Evolutionary conservation across 345 rosid genomes (phyloP), one percentile per base, ranked within the genome.

Genomic region (Hibiscus syriacus): DNA sequence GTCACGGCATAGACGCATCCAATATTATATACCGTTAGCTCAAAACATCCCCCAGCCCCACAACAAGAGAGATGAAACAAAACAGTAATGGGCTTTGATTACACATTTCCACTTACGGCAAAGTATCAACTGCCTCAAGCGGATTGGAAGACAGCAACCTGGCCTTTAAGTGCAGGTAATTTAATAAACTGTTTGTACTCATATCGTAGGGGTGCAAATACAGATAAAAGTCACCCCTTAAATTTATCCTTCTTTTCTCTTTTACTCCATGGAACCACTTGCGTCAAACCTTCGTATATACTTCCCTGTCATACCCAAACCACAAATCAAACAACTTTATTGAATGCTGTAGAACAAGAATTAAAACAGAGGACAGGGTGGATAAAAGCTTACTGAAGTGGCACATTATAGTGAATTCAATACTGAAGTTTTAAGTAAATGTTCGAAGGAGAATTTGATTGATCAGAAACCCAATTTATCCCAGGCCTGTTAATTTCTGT

Each of bases 261-360:
- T 77, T 73, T 79, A 46, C 76, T 85, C 92, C 92, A 81, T 38
- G 86, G 83, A 71, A 83, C 77, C 70, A 77, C 89, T 59, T 80
- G 89, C 82, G 83, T 92, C 77, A 89, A 46, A 14, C 96, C 85
- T 55, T 80, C 87, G 32, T 74, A 89, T 49, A 92, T 36, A 45
- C 74, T 72, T 30, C 70, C 83, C 98, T 92, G 83, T 82, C 74
- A 53, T 39, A 29, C 14, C 50, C 67, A 9, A 52, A 53, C 13
- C 39, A 29, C 48, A 45, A 25, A 68, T n/a, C 39, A 67, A 36
- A 22, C 30, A 13, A 23, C 23, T 58, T 9, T 13, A 46, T 2
- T 1, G 30, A 13, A 29, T 17, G 19, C 5, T 12, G 49, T 14
- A 5, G 45, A 10, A 2, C 36, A 25, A 43, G 9, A 43, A 43